Evolutionary conservation across 345 rosid species (phyloP), one percentile per base, ranked within the genome.

Genomic region (Fremontodendron californicum): DNA sequence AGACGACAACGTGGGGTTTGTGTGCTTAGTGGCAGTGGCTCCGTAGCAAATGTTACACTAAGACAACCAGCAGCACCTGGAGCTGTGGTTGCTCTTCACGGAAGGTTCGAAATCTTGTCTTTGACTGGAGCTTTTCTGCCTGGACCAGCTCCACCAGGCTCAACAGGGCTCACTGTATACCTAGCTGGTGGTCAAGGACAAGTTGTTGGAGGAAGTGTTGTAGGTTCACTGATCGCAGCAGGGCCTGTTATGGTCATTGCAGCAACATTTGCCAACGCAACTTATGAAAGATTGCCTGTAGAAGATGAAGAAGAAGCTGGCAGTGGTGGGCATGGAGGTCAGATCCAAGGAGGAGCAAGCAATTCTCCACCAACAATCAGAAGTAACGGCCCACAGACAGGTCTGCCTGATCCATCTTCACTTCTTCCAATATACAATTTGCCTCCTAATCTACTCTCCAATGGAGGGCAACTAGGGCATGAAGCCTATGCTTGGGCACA

Each of bases 231-330:
- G 0, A 77, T 89, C 0, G 92, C 95, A 9, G 94, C 89, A 2
- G 97, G 97, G 23, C 88, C 97, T 0, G 93, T 92, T 11, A 88
- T 92, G 91, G 89, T 90, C n/a, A 86, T 92, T 35, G 94, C 97
- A 2, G 97, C 97, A 29, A 90, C 97, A 39, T 92, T 92, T 77
- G 86, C 97, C 12, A 92, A 92, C 77, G 92, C 97, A 29, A 92
- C 97, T 57, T 92, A 89, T 62, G 97, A 92, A 75, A 88, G 95
- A 82, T 70, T 92, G 61, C 97, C 97, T 0, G 54, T 92, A 31
- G 97, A 89, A 79, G 93, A 90, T 0, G 93, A 92, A 1, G 97
- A 90, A 64, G 90, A 86, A 67, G 82, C 65, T 7, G 79, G 75
- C 29, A 60, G 55, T 18, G 86, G 58, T 29, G 85, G 77, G 1